These are phyloP conservation scores for Rhododendron williamsianum DNA, from an alignment of 148 eudicot species.

Conservation along the genomic window DNA sequence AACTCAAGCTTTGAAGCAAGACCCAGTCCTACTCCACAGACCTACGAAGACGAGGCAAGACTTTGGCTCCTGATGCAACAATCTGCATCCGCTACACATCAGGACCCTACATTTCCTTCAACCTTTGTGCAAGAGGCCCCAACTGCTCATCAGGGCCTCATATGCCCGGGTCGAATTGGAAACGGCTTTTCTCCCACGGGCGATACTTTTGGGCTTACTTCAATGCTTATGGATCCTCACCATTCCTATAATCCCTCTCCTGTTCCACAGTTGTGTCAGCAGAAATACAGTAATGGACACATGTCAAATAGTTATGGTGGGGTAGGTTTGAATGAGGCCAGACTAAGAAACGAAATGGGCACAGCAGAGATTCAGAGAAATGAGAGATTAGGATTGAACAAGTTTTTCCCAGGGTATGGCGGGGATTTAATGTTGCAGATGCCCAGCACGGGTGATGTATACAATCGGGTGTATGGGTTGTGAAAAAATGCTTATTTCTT, in stretches of 20 bases:
- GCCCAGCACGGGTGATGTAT: conserved; percentile 61
- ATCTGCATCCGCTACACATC: conserved; percentile 20
- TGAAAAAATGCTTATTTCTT: conserved; percentile 23
- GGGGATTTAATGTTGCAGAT: conserved; percentile 64
- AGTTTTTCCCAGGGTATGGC: conserved; percentile 52
- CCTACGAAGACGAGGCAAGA: conserved; percentile 32
- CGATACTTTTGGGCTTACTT: conserved; percentile 23
- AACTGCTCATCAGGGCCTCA: conserved; percentile 19
- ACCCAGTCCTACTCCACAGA: conserved; percentile 21
- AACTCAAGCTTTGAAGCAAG: conserved; percentile 28
- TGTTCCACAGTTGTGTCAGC: conserved; percentile 26
- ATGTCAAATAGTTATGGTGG: conserved; percentile 27
- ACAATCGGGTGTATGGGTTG: conserved; percentile 73
- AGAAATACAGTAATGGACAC: conserved; percentile 31
- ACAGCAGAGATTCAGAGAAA: conserved; percentile 53
- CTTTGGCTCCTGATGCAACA: conserved; percentile 44
- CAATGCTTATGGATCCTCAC: conserved; percentile 26
- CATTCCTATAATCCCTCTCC: conserved; percentile 26
- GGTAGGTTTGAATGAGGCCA: conserved; percentile 34
- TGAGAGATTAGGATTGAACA: conserved; percentile 56
- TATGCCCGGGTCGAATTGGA: conserved; percentile 16
- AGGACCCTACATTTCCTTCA: conserved; percentile 26
- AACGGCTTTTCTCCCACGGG: conserved; percentile 11
- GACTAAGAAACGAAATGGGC: conserved; percentile 41
- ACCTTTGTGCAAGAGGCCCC: conserved; percentile 23